These are phyloP conservation scores for Capsella bursapastoris DNA, from an alignment of 345 rosid genomes.

Conservation along the genomic window DNA sequence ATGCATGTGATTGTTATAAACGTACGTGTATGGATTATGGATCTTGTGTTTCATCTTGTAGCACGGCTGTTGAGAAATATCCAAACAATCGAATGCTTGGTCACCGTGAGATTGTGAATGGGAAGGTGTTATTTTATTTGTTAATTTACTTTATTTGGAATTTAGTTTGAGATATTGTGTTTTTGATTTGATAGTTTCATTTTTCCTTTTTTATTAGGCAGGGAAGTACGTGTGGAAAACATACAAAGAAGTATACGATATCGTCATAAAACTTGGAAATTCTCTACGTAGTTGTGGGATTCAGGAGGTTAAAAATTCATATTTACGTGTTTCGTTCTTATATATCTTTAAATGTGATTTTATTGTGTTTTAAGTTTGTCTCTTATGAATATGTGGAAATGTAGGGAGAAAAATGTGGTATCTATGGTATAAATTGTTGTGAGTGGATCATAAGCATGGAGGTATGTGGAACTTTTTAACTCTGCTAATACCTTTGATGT, in stretches of 20 bases:
- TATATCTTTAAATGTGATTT: background rate
- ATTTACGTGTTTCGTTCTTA: background rate
- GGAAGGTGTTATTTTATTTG: slow-evolving; percentile 52
- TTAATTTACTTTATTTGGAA: background rate
- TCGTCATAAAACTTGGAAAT: slow-evolving; percentile 73
- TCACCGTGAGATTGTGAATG: slow-evolving; percentile 63
- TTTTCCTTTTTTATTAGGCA: slow-evolving; percentile 39
- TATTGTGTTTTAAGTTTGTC: background rate
- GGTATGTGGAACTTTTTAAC: slow-evolving; percentile 44
- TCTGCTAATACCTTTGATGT: slow-evolving; percentile 7
- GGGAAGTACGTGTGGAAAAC: slow-evolving; percentile 77
- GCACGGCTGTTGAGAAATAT: slow-evolving; percentile 70
- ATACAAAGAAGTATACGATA: slow-evolving; percentile 70
- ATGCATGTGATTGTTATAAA: background rate
- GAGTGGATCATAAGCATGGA: slow-evolving; percentile 96
- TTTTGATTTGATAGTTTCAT: background rate
- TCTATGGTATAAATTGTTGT: slow-evolving; percentile 72
- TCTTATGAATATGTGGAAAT: slow-evolving; percentile 15
- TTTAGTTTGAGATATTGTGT: background rate
- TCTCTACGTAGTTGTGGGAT: slow-evolving; percentile 73
- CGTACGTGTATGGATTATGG: background rate
- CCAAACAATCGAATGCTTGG: slow-evolving; percentile 84
- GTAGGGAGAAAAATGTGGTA: slow-evolving; percentile 82
- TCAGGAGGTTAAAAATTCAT: slow-evolving; percentile 50
- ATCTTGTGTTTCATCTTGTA: slow-evolving; percentile 40